phyloP scores from a whole-genome alignment of 2,329 filamentous ascomycete species.

The Thielaviopsis ethacetica region DNA sequence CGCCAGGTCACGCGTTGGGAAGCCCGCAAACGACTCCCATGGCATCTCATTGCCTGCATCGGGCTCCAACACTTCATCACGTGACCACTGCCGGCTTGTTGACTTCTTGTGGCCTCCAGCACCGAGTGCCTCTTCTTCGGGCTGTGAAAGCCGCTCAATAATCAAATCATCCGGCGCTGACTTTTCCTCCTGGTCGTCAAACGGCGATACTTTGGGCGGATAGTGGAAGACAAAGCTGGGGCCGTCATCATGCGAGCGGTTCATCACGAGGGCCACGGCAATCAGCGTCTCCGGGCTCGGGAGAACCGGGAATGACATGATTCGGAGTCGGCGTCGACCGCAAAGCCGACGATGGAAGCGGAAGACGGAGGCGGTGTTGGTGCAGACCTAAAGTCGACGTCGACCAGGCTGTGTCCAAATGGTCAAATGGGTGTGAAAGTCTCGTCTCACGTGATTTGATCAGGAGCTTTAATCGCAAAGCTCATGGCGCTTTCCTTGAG shows the following conservation, averaged over 20 bases:
- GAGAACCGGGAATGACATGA: conserved; percentile 32
- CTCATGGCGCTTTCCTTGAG: neutral
- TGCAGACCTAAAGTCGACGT: neutral
- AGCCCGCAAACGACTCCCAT: conserved; percentile 59
- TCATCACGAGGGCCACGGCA: conserved; percentile 58
- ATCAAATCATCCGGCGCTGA: conserved; percentile 35
- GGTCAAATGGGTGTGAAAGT: neutral
- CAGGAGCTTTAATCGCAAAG: neutral
- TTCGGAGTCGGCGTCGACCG: conserved; percentile 10
- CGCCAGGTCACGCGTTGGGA: conserved; percentile 61
- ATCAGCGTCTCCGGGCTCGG: conserved; percentile 42
- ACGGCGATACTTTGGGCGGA: conserved; percentile 37
- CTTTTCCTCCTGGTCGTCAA: conserved; percentile 19
- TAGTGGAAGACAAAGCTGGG: conserved; percentile 79
- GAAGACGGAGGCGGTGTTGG: neutral
- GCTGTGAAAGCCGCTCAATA: conserved; percentile 28
- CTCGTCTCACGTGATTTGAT: neutral
- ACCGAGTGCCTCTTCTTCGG: conserved; percentile 16
- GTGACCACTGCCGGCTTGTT: conserved; percentile 18
- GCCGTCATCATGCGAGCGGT: conserved; percentile 53
- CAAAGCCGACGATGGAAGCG: neutral
- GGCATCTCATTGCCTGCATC: conserved; percentile 40
- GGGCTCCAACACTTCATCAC: conserved; percentile 29
- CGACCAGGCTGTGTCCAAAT: neutral
- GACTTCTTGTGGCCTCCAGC: conserved; percentile 12